phyloP scores from a whole-genome alignment of 257 asterid species.

The Fraxinus excelsior region DNA sequence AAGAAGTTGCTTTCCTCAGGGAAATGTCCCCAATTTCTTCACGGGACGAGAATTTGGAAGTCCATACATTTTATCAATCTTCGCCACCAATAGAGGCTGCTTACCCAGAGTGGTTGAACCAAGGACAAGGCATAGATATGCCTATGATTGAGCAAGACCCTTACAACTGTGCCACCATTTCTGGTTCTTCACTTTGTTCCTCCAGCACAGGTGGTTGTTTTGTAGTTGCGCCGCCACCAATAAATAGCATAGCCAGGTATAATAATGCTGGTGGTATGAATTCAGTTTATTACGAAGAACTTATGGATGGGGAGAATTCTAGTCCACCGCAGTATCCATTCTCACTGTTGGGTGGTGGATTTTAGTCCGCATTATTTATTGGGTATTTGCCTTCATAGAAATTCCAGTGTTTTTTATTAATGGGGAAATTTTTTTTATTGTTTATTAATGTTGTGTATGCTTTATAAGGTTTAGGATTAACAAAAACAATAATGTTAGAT shows the following conservation, averaged over 20 bases:
- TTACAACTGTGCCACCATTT: conserved; percentile 12
- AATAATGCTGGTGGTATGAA: conserved; percentile 23
- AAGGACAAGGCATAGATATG: conserved; percentile 10
- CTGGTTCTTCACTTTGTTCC: conserved; percentile 31
- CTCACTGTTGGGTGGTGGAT: conserved; percentile 63
- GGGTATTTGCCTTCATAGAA: no score
- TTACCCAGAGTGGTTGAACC: conserved; percentile 40
- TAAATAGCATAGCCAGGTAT: conserved; percentile 8
- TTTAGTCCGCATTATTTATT: conserved; percentile 31
- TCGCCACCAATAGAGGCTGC: conserved; percentile 38
- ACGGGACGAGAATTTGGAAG: conserved; percentile 35
- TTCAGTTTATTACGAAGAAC: conserved; percentile 29
- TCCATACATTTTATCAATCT: conserved; percentile 29
- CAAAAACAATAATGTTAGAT: no score
- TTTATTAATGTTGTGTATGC: not conserved
- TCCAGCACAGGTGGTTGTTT: conserved; percentile 26
- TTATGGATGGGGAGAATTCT: conserved; percentile 34
- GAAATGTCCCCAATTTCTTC: conserved; percentile 45
- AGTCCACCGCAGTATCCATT: conserved; percentile 60
- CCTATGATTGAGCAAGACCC: conserved; percentile 28
- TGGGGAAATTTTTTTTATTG: no score
- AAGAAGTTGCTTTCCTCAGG: conserved; percentile 25
- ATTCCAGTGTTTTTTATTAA: no score
- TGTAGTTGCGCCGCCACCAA: conserved; percentile 22
- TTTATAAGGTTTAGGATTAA: not conserved